These are phyloP conservation scores for Hypoxylon sp. DNA, from an alignment of 2,329 filamentous ascomycete species.

Conservation along the genomic window DNA sequence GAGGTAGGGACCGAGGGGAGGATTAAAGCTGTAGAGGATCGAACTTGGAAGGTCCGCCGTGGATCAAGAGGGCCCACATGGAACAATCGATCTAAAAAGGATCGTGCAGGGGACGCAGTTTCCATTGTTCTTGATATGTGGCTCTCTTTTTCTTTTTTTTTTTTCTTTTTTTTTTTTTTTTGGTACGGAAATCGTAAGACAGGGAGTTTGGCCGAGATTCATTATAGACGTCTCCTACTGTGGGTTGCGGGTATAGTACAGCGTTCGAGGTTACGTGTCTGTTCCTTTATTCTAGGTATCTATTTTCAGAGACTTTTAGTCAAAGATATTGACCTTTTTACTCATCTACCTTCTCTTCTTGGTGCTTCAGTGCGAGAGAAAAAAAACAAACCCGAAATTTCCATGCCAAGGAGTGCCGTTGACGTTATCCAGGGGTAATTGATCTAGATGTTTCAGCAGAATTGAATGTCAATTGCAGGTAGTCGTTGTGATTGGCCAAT, in stretches of 20 bases:
- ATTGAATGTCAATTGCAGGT: constrained; percentile 24
- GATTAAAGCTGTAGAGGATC: constrained; percentile 29
- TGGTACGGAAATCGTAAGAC: neutral
- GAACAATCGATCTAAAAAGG: constrained; percentile 35
- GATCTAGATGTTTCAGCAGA: constrained; percentile 35
- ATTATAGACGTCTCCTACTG: neutral
- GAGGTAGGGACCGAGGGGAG: constrained; percentile 10
- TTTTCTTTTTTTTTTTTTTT: neutral
- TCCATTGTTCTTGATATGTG: neutral
- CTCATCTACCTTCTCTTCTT: constrained; percentile 17
- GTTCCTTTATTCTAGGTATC: neutral
- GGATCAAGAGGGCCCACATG: constrained; percentile 28
- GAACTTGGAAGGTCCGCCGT: constrained; percentile 35
- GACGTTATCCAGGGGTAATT: constrained; percentile 36
- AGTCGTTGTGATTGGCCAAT: constrained; percentile 34
- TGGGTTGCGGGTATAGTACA: no score
- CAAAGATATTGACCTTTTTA: neutral
- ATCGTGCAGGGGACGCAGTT: neutral
- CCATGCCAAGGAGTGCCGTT: constrained; percentile 13
- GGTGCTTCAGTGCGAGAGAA: neutral
- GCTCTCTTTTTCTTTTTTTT: neutral
- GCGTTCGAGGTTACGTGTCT: neutral
- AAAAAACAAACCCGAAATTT: constrained; percentile 1
- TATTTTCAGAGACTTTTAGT: no score
- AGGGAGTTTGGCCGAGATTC: neutral